Conservation (phyloP, 2,329 filamentous ascomycete genomes). For the Rhynchosporium secalis region DNA sequence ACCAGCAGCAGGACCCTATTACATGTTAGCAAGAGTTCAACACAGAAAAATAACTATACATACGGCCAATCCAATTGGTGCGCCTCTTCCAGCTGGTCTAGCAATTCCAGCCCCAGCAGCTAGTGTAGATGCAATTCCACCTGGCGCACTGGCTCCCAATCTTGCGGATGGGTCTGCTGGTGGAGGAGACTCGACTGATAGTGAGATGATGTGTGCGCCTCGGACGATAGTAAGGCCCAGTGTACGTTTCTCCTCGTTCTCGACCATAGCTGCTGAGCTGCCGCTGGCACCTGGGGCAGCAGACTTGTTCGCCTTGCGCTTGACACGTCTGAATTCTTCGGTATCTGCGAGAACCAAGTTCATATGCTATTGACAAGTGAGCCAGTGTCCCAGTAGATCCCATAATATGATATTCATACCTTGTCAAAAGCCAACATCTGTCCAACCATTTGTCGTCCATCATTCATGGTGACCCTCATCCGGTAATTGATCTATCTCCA, state of each 20-base stretch:
- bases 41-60: conserved; percentile 35
- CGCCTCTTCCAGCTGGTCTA: conserved; percentile 86
- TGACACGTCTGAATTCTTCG: conserved; percentile 92
- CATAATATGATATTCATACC: conserved; percentile 49
- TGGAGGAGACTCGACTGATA: conserved; percentile 93
- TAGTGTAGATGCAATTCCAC: conserved; percentile 65
- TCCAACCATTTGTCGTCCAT: conserved; percentile 93
- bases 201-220: conserved; percentile 89
- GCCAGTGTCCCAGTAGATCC: conserved; percentile 16
- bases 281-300: conserved; percentile 53
- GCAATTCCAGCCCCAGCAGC: conserved; percentile 85
- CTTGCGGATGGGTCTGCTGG: conserved; percentile 90
- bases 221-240: conserved; percentile 92
- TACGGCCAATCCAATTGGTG: conserved; percentile 77
- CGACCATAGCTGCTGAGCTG: conserved; percentile 66
- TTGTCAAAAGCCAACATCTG: conserved; percentile 99
- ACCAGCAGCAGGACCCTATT: conserved; percentile 76
- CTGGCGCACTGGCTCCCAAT: conserved; percentile 74
- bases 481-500: conserved; percentile 88
- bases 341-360: conserved; percentile 98
- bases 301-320: conserved; percentile 77
- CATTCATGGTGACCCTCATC: conserved; percentile 94
- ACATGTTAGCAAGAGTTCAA: conserved; percentile 31
- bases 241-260: conserved; percentile 96
- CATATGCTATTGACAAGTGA: conserved; percentile 72